Percentiles rank a stretch among this genome's conserved stretches.
Evolutionary conservation across 805 yeast species (phyloP).

Genomic region (Hanseniaspora taiwanica): DNA sequence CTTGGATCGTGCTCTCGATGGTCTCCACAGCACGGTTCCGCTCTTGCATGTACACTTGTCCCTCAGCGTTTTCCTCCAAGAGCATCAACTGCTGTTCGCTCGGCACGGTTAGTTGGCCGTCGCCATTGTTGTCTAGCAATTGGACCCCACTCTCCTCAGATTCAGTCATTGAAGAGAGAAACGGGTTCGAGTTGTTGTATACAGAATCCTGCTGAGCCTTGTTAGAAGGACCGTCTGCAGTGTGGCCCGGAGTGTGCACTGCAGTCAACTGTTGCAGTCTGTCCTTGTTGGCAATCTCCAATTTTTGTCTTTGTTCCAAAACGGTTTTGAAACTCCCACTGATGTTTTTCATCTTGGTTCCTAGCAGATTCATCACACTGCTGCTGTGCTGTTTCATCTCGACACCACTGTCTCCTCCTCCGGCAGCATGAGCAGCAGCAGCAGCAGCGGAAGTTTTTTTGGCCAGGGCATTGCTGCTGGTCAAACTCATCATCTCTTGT

Average conservation of each 20-base stretch:
- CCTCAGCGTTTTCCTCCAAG: constrained; percentile 58
- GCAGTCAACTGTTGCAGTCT: constrained; percentile 73
- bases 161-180: constrained; percentile 26
- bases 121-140: constrained; percentile 10
- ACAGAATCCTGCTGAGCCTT: constrained; percentile 6
- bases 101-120: constrained; percentile 1
- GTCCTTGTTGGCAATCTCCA: constrained; percentile 65
- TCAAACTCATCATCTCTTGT: constrained; percentile 77
- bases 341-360: constrained; percentile 81
- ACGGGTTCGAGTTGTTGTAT: constrained; percentile 28
- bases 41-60: constrained; percentile 57
- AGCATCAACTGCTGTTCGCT: constrained; percentile 32
- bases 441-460: constrained; percentile 29
- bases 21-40: constrained; percentile 88
- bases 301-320: constrained; percentile 73
- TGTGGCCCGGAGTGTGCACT: background rate
- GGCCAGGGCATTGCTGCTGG: constrained; percentile 44
- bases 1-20: constrained; percentile 92
- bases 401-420: constrained; percentile 27
- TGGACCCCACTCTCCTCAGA: no score
- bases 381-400: constrained; percentile 64
- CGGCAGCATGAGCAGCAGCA: constrained; percentile 25
- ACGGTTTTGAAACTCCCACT: constrained; percentile 86
- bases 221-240: background rate
- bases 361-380: constrained; percentile 76